Evolutionary conservation across 306 rosid species (phyloP), one percentile per base, ranked within the genome.

Genomic region (Arachis stenosperma): DNA sequence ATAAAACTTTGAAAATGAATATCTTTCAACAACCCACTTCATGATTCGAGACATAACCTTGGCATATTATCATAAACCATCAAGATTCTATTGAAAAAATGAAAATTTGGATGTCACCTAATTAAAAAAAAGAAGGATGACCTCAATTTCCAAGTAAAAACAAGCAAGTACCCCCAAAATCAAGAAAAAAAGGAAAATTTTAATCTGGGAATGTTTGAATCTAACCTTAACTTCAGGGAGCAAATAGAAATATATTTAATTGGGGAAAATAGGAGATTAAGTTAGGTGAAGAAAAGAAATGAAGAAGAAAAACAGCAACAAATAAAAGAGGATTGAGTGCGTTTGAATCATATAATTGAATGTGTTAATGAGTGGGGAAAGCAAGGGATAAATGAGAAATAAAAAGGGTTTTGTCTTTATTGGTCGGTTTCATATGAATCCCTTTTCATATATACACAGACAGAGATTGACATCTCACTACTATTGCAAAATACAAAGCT

Each of bases 251-350:
- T 66, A 12, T 62, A 29, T 15, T 54, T 41, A 70, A 17, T 8
- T 29, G 33, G 11, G 1, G 44, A 53, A 57, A 65, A 69, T 12
- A 65, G 75, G 40, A 74, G 22, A 6, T 59, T 59, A 55, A 10
- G 74, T 78, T 86, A 74, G 85, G 87, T 81, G 84, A 79, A 66
- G 76, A 79, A 81, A 57, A 42, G 76, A 85, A 69, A 33, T 33
- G 37, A 33, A 33, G n/a, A 15, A 8, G 54, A 48, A 61, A 52
- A 80, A 68, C 53, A 43, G 78, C 57, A 52, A 67, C 47, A 68
- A 52, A 67, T 41, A 68, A 61, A 65, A 61, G 0, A 46, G 51
- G 60, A 42, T 65, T 79, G 81, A 76, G 77, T 76, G 53, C 29
- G 47, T 73, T 11, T 70, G 85, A 70, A 74, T 81, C 64, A 59